Evolutionary conservation across 495 filamentous ascomycete species (phyloP).

Genomic region (Aspergillus egyptiacus): DNA sequence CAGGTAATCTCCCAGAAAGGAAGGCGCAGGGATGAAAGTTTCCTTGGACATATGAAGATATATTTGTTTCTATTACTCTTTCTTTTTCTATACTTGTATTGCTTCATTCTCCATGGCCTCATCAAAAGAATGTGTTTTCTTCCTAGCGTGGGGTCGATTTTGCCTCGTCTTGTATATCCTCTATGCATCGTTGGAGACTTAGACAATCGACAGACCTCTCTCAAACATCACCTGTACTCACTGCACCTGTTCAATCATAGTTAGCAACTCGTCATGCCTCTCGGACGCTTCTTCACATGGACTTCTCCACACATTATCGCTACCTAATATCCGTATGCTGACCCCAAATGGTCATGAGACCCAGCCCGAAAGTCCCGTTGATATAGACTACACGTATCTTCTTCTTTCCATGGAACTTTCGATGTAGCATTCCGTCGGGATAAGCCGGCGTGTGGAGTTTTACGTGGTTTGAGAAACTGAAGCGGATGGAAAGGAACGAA

Average conservation of each 20-base stretch:
- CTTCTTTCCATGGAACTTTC: too few relatives aligned
- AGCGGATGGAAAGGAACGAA: too few relatives aligned
- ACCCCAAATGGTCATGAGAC: too few relatives aligned
- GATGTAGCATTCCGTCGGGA: too few relatives aligned
- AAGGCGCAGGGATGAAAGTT: neutral
- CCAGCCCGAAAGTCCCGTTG: too few relatives aligned
- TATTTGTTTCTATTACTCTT: neutral
- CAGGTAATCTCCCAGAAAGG: neutral
- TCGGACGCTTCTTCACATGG: neutral
- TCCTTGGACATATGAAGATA: conserved; percentile 7
- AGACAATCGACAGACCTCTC: conserved; percentile 1
- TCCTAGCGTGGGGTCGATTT: conserved; percentile 6
- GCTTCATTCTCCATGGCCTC: too few relatives aligned
- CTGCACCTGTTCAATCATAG: neutral
- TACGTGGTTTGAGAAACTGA: too few relatives aligned
- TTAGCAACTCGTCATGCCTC: neutral
- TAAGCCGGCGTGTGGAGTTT: too few relatives aligned
- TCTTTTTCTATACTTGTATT: conserved; percentile 12
- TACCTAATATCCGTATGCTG: too few relatives aligned
- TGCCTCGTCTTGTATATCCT: conserved; percentile 6
- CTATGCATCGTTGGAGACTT: conserved; percentile 9
- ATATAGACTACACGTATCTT: too few relatives aligned
- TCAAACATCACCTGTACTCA: neutral
- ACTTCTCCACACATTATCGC: neutral
- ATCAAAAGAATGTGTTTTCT: conserved; percentile 19